Conservation (phyloP, 305 asterid genomes). For the Rubia peregrina region DNA sequence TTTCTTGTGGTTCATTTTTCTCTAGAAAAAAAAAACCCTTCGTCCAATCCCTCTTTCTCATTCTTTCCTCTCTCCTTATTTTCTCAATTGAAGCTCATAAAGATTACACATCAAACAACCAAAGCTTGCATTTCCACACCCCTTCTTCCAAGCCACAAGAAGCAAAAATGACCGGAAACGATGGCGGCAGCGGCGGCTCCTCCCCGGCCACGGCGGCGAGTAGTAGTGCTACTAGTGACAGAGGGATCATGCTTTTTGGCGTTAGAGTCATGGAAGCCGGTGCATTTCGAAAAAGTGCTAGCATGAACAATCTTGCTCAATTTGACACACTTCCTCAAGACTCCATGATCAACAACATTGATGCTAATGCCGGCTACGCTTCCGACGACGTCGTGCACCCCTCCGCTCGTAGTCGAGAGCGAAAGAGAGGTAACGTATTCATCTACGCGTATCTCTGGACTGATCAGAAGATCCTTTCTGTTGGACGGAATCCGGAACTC, state of each 20-base stretch:
- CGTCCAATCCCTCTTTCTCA: constrained; percentile 7
- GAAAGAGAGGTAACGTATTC: constrained; percentile 59
- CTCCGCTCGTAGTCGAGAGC: constrained; percentile 66
- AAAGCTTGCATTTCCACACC: neutral
- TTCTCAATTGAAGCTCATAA: constrained; percentile 1
- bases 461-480: too few species aligned
- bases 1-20: constrained; percentile 7
- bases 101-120: constrained; percentile 2
- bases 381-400: constrained; percentile 93
- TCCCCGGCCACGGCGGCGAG: constrained; percentile 11
- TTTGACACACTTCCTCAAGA: constrained; percentile 53
- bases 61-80: constrained; percentile 13
- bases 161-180: constrained; percentile 18
- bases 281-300: constrained; percentile 68
- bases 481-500: too few species aligned
- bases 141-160: neutral
- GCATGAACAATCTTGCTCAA: constrained; percentile 77
- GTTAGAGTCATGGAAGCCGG: constrained; percentile 74
- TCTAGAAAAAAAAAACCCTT: constrained; percentile 15
- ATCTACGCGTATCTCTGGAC: neutral
- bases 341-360: constrained; percentile 29
- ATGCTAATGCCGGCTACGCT: constrained; percentile 62
- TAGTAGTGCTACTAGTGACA: constrained; percentile 1
- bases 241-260: constrained; percentile 87
- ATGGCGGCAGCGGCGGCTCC: constrained; percentile 23